Evolutionary conservation across 495 filamentous ascomycete species (phyloP).

Genomic region (Penicillium lividum): DNA sequence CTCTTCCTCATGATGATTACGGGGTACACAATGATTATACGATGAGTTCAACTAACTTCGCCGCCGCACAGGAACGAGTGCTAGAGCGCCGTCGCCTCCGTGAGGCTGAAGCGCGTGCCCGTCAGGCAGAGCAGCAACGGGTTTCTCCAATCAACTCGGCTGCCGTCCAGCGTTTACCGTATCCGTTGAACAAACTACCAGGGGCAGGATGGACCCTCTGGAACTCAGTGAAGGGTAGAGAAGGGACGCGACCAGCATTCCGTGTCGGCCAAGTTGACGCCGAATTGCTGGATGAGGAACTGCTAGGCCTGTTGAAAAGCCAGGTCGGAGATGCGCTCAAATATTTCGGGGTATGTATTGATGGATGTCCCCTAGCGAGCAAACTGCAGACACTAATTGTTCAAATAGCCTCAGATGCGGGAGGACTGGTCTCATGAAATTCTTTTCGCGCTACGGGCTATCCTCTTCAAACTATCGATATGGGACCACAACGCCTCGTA

Average conservation of each 20-base stretch:
- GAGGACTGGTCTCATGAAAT: slow-evolving; percentile 91
- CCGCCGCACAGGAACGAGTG: slow-evolving; percentile 80
- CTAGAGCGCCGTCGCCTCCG: slow-evolving; percentile 73
- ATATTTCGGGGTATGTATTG: slow-evolving; percentile 65
- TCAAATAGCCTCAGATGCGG: slow-evolving; percentile 54
- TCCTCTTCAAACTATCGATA: slow-evolving; percentile 91
- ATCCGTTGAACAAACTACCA: slow-evolving; percentile 61
- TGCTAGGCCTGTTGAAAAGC: slow-evolving; percentile 78
- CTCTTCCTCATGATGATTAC: slow-evolving; percentile 2
- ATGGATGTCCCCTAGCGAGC: not conserved
- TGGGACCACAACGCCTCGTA: slow-evolving; percentile 98
- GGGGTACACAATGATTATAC: slow-evolving; percentile 39
- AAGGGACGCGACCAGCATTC: slow-evolving; percentile 81
- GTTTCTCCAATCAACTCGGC: slow-evolving; percentile 56
- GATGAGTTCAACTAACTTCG: slow-evolving; percentile 79
- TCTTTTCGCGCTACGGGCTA: slow-evolving; percentile 68
- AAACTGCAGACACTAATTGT: not conserved
- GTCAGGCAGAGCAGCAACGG: slow-evolving; percentile 54
- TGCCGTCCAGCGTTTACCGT: slow-evolving; percentile 60
- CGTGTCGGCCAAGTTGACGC: slow-evolving; percentile 97
- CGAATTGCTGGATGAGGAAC: slow-evolving; percentile 91
- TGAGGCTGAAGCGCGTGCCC: slow-evolving; percentile 61
- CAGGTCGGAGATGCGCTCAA: slow-evolving; percentile 90
- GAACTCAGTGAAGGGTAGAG: slow-evolving; percentile 70
- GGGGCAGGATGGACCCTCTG: slow-evolving; percentile 60